phyloP scores from a whole-genome alignment of 768 basidiomycete genomes.

The Cyathus striatus region DNA sequence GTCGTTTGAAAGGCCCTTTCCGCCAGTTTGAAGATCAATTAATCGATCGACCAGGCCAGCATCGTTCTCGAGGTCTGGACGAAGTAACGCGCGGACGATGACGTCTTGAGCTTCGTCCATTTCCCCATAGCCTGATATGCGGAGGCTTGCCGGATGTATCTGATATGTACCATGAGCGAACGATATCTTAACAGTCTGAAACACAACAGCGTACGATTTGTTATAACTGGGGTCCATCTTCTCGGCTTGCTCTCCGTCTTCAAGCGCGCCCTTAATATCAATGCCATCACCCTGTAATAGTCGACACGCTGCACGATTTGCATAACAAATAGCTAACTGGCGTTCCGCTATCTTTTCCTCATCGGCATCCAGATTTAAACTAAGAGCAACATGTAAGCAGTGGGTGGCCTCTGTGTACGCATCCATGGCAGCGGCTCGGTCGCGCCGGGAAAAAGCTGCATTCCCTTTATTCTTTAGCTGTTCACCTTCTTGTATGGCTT shows the following conservation, averaged over 20 bases:
- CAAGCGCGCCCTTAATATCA: conserved; percentile 22
- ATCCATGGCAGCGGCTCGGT: conserved; percentile 17
- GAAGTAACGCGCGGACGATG: conserved; percentile 17
- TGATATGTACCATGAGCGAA: conserved; percentile 5
- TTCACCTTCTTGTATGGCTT: conserved; percentile 16
- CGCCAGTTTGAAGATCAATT: conserved; percentile 15
- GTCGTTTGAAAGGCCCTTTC: conserved; percentile 17
- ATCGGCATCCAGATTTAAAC: conserved; percentile 18
- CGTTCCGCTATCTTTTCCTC: conserved; percentile 17
- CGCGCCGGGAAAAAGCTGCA: conserved; percentile 17
- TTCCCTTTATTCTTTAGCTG: conserved; percentile 19
- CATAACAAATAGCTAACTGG: conserved; percentile 21
- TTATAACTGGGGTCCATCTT: conserved; percentile 18
- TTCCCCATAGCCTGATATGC: conserved; percentile 17
- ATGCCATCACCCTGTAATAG: conserved; percentile 19
- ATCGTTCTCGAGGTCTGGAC: conserved; percentile 18
- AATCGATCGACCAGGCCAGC: conserved; percentile 16
- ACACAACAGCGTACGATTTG: conserved; percentile 21
- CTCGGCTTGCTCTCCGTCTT: conserved; percentile 22
- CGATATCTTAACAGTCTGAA: neutral
- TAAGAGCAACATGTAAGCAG: conserved; percentile 14
- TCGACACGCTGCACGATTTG: conserved; percentile 26
- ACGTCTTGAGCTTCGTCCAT: conserved; percentile 17
- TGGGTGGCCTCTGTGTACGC: conserved; percentile 25
- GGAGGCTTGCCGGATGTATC: conserved; percentile 26